A percentile compares a stretch with the other conserved stretches of the same genome.
Conservation (phyloP, 2,329 filamentous ascomycete genomes). For the Penicillium capsulatum region DNA sequence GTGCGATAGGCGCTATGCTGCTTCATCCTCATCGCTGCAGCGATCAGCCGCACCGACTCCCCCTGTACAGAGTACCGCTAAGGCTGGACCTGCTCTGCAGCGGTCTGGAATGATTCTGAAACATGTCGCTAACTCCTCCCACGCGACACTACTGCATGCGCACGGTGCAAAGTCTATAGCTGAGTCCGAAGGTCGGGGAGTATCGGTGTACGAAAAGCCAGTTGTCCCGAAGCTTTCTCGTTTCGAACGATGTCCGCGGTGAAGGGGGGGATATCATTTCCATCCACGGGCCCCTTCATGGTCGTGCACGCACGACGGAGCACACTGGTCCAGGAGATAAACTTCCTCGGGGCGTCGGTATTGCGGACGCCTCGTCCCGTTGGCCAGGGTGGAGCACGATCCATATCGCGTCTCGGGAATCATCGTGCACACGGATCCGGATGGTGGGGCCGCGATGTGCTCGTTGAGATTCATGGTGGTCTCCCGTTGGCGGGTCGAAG, state of each 20-base stretch:
- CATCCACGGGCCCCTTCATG: background rate
- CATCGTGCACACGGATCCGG: constrained; percentile 19
- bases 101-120: constrained; percentile 13
- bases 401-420: constrained; percentile 7
- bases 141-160: constrained; percentile 21
- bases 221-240: too few species aligned
- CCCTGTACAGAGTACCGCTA: constrained; percentile 2
- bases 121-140: constrained; percentile 17
- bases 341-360: background rate
- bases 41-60: constrained; percentile 12
- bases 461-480: background rate
- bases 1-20: background rate
- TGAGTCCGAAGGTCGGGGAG: too few species aligned
- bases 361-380: too few species aligned
- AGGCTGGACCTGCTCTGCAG: background rate
- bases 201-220: too few species aligned
- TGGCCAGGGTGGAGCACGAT: background rate
- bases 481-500: background rate
- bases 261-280: constrained; percentile 2
- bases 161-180: too few species aligned
- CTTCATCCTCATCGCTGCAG: constrained; percentile 4
- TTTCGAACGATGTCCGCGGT: background rate
- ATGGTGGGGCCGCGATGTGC: constrained; percentile 28
- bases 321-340: constrained; percentile 5
- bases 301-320: constrained; percentile 1